phyloP scores from a whole-genome alignment of 176 grass and related monocot species.

The Panicum miliaceum region DNA sequence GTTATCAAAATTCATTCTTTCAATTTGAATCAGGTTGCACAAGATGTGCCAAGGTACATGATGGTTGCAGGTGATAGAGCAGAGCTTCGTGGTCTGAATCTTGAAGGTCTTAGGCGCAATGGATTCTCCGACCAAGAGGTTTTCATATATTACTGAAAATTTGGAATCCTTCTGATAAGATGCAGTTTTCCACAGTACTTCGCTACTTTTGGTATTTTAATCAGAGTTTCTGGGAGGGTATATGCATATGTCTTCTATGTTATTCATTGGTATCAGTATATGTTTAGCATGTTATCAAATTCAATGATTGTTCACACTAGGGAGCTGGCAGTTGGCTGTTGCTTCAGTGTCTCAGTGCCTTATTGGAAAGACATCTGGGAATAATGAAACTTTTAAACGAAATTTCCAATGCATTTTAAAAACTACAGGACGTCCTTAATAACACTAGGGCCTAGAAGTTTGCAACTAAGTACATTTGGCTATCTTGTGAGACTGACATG shows the following conservation, averaged over 20 bases:
- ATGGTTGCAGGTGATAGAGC: conserved; percentile 87
- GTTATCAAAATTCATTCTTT: conserved; percentile 1
- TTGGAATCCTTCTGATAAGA: conserved; percentile 21
- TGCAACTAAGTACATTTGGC: background rate
- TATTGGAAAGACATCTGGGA: background rate
- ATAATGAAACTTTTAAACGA: background rate
- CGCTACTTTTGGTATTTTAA: background rate
- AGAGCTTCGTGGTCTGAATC: conserved; percentile 83
- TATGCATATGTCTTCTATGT: background rate
- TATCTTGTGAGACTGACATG: conserved; percentile 17
- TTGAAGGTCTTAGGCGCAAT: conserved; percentile 81
- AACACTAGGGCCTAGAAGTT: conserved; percentile 24
- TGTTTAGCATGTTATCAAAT: conserved; percentile 11
- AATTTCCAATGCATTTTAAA: conserved; percentile 21
- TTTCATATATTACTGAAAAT: conserved; percentile 13
- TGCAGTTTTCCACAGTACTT: background rate
- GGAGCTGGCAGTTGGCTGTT: background rate
- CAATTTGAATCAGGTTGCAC: conserved; percentile 64
- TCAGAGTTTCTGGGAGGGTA: background rate
- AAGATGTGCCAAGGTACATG: conserved; percentile 93
- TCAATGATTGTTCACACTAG: background rate
- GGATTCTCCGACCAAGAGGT: conserved; percentile 76
- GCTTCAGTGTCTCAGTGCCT: background rate
- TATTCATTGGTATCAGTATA: background rate
- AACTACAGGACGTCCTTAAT: background rate